A percentile compares a stretch with the other conserved stretches of the same genome.
These are phyloP conservation scores for Penicillium salamii DNA, from an alignment of 495 filamentous ascomycete genomes.

Conservation along the genomic window DNA sequence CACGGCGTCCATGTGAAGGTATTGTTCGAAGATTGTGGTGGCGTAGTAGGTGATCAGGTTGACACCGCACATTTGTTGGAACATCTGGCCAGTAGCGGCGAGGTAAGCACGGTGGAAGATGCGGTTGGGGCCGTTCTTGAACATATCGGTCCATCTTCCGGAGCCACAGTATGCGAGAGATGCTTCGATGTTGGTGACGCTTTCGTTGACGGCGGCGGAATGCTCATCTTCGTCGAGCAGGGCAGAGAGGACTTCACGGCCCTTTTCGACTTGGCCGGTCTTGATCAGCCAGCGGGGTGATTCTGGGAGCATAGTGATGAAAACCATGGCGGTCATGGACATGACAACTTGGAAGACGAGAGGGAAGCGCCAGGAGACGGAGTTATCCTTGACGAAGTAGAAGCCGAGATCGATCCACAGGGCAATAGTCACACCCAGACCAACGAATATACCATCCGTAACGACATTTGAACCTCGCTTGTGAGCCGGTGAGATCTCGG, in stretches of 20 bases:
- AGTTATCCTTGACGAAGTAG: slow-evolving; percentile 39
- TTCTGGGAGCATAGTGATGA: slow-evolving; percentile 58
- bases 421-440: slow-evolving; percentile 46
- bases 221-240: slow-evolving; percentile 26
- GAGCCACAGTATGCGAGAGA: slow-evolving; percentile 24
- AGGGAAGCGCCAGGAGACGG: slow-evolving; percentile 49
- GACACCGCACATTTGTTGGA: slow-evolving; percentile 58
- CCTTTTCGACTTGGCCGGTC: slow-evolving; percentile 48
- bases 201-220: slow-evolving; percentile 20
- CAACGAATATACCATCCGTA: slow-evolving; percentile 48
- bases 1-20: slow-evolving; percentile 60
- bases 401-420: slow-evolving; percentile 47
- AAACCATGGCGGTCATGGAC: slow-evolving; percentile 53
- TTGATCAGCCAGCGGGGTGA: slow-evolving; percentile 59
- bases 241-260: slow-evolving; percentile 32
- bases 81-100: slow-evolving; percentile 36
- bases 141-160: slow-evolving; percentile 17
- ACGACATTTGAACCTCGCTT: slow-evolving; percentile 37
- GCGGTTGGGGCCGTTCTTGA: slow-evolving; percentile 22
- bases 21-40: slow-evolving; percentile 55
- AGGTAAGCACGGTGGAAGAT: slow-evolving; percentile 23
- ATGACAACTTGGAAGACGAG: slow-evolving; percentile 55
- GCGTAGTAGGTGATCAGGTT: slow-evolving; percentile 62
- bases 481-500: slow-evolving; percentile 40
- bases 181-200: slow-evolving; percentile 32